Evolutionary conservation across 306 rosid genomes (phyloP).

Genomic region (Casuarina cunninghamiana): DNA sequence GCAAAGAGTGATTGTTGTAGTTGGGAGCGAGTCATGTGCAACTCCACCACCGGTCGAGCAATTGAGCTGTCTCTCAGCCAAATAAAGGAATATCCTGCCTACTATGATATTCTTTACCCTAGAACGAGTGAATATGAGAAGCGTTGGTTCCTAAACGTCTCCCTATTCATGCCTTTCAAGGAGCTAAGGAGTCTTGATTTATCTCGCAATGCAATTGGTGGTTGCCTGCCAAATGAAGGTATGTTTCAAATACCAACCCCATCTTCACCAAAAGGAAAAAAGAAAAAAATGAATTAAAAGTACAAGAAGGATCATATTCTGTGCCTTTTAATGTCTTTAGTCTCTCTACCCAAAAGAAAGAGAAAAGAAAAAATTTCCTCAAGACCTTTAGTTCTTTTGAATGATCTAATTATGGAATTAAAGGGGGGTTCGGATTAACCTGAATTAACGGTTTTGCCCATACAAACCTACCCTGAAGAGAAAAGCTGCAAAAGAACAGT

Average conservation of each 20-base stretch:
- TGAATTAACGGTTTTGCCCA: too few relatives aligned
- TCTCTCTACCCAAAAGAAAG: too few relatives aligned
- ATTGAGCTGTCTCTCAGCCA: neutral
- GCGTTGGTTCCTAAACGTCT: neutral
- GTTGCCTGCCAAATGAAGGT: neutral
- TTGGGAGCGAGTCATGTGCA: constrained; percentile 1
- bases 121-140: neutral
- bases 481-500: too few relatives aligned
- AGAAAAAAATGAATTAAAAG: too few relatives aligned
- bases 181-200: neutral
- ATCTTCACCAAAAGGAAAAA: too few relatives aligned
- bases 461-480: too few relatives aligned
- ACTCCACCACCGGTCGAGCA: neutral
- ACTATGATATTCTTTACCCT: neutral
- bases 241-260: neutral
- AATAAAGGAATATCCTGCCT: neutral
- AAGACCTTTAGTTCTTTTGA: too few relatives aligned
- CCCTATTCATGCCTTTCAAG: neutral
- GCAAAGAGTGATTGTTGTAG: neutral
- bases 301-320: too few relatives aligned
- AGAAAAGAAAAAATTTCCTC: neutral
- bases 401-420: too few relatives aligned
- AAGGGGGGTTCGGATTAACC: too few relatives aligned
- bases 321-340: too few relatives aligned
- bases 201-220: neutral